Evolutionary conservation across 2,329 filamentous ascomycete species (phyloP), one percentile per base, ranked within the genome.

Genomic region (Aspergillus fischeri): DNA sequence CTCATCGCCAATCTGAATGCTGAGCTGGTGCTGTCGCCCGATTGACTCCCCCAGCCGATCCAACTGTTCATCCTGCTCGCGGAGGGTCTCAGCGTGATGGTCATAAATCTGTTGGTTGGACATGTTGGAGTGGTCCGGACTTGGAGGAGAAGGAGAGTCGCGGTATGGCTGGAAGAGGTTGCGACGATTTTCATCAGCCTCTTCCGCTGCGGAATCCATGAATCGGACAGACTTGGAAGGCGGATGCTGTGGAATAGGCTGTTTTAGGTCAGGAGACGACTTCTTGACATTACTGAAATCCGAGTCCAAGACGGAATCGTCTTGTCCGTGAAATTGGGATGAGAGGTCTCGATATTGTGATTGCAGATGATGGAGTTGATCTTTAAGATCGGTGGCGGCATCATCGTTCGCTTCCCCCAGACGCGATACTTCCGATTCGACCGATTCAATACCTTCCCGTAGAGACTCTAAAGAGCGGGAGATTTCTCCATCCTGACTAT

Each of bases 1-100:
- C 80, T 99, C 94, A 72, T 97, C 90, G 29, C 94, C 93, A 68
- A 99, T 97, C 78, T 94, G 91, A 78, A 97, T 95, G 70, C 89
- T 92, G 60, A 99, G 81, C 77, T 97, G 91, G 51, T 95, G 83
- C 78, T 97, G 94, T 42, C 94, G 85, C 3, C 90, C 84, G 65
- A 99, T 97, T 57, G 86, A 91, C 67, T 86, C 85, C n/a, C 92
- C 91, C 3, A 99, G 79, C 9, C 83, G 81, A 72, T 97, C 93
- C n/a, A 99, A 82, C 73, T 96, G 92, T 63, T 90, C 89, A 70
- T 99, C 94, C 75, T 99, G 94, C 60, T 97, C 87, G n/a, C 83
- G 82, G 41, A 99, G 80, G 27, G 96, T 86, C 60, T 86, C 86
- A 55, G 82, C 79, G 76, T 99, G 94, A 74, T 95, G 92, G 24